Evolutionary conservation across 2,329 filamentous ascomycete genomes (phyloP).

Genomic region (Herpomyces periplanetae): DNA sequence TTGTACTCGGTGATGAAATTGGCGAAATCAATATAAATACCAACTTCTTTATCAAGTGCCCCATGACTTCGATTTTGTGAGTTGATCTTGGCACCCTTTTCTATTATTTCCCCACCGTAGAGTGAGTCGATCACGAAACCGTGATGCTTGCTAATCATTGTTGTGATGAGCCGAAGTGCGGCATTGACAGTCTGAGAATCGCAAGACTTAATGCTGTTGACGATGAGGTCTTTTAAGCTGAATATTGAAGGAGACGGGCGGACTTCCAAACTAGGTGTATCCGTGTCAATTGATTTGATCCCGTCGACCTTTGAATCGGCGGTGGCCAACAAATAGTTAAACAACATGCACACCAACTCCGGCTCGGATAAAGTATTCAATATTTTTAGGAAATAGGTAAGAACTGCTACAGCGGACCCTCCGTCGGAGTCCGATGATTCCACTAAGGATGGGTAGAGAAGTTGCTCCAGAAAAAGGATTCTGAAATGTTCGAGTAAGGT

Average conservation of each 20-base stretch:
- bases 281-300: conserved; percentile 14
- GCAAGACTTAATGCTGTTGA: conserved; percentile 41
- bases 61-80: conserved; percentile 24
- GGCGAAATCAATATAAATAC: conserved; percentile 26
- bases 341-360: conserved; percentile 67
- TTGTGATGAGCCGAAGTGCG: conserved; percentile 48
- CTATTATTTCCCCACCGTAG: too few species aligned
- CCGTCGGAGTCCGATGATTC: conserved; percentile 92
- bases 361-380: conserved; percentile 67
- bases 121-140: conserved; percentile 43
- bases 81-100: too few species aligned
- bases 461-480: conserved; percentile 69
- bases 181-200: conserved; percentile 67
- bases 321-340: conserved; percentile 60
- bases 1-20: conserved; percentile 23
- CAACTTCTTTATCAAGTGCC: conserved; percentile 31
- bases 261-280: conserved; percentile 34
- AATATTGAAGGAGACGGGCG: conserved; percentile 49
- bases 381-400: conserved; percentile 67
- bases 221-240: conserved; percentile 60
- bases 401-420: conserved; percentile 71
- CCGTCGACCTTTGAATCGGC: conserved; percentile 14
- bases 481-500: conserved; percentile 88
- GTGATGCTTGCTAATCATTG: conserved; percentile 55
- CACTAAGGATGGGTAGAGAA: conserved; percentile 74